Evolutionary conservation across 345 rosid species (phyloP).

Genomic region (Acer yangbiense): DNA sequence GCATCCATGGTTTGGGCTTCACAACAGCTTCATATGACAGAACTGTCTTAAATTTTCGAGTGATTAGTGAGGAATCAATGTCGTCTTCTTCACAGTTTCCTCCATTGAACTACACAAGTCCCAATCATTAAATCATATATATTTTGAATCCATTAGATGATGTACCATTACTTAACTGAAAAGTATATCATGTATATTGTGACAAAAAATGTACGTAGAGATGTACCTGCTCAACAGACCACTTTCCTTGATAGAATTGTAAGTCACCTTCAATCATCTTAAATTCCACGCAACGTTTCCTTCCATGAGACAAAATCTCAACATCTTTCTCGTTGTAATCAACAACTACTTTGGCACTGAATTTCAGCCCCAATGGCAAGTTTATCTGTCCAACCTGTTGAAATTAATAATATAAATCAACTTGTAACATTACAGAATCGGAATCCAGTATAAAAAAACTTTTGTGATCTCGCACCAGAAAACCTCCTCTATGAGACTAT

Average conservation of each 20-base stretch:
- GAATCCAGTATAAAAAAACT: too few species aligned
- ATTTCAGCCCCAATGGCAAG: slow-evolving; percentile 75
- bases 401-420: too few species aligned
- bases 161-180: too few species aligned
- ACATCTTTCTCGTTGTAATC: slow-evolving; percentile 89
- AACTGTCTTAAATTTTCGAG: slow-evolving; percentile 50
- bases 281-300: slow-evolving; percentile 77
- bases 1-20: slow-evolving; percentile 81
- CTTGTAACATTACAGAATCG: too few species aligned
- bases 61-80: slow-evolving; percentile 20
- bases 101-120: slow-evolving; percentile 41
- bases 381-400: slow-evolving; percentile 75
- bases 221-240: slow-evolving; percentile 87
- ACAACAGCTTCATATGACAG: slow-evolving; percentile 67
- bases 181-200: too few species aligned
- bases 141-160: not conserved
- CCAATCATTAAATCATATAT: not conserved
- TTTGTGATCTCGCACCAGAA: too few species aligned
- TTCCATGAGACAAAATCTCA: slow-evolving; percentile 50
- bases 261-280: slow-evolving; percentile 95
- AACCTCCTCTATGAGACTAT: too few species aligned
- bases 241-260: slow-evolving; percentile 81
- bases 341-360: slow-evolving; percentile 73
- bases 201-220: too few species aligned
- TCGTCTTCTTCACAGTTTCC: slow-evolving; percentile 29